A percentile compares a stretch with the other conserved stretches of the same genome.
These are phyloP conservation scores for Dryas alaskensis DNA, from an alignment of 306 rosid species.

Conservation along the genomic window DNA sequence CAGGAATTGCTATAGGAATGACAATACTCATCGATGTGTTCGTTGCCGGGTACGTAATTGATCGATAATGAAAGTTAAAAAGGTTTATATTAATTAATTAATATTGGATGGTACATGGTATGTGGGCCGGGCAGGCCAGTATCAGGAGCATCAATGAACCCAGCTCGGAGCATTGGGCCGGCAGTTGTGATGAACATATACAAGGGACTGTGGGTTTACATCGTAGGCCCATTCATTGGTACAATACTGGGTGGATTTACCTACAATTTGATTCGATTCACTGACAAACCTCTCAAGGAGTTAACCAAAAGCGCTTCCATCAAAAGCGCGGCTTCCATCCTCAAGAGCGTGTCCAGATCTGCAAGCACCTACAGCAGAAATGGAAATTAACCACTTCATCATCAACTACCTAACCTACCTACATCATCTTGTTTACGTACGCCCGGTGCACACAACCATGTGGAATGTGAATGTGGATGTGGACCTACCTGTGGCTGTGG, in stretches of 20 bases:
- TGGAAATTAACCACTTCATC: too few relatives aligned
- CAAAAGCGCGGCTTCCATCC: not conserved
- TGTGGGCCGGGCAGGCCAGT: conserved; percentile 34
- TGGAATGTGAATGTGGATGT: not conserved
- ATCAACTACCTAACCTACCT: too few relatives aligned
- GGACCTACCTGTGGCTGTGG: not conserved
- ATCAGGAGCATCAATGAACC: conserved; percentile 75
- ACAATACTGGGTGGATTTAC: conserved; percentile 45
- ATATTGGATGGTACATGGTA: not conserved
- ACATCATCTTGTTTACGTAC: not conserved
- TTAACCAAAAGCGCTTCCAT: conserved; percentile 30
- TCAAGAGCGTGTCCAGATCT: too few relatives aligned
- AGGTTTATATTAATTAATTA: too few relatives aligned
- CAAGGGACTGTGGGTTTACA: conserved; percentile 48
- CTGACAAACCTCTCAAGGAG: conserved; percentile 51
- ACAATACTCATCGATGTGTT: conserved; percentile 48
- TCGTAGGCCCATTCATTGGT: conserved; percentile 47
- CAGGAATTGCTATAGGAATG: conserved; percentile 67
- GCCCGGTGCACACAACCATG: not conserved
- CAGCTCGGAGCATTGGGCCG: conserved; percentile 71
- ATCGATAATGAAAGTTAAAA: too few relatives aligned
- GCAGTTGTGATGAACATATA: conserved; percentile 46
- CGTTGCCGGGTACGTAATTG: conserved; percentile 53
- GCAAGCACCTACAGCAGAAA: too few relatives aligned
- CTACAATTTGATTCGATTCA: conserved; percentile 50